A percentile compares a stretch with the other conserved stretches of the same genome.
Evolutionary conservation across 495 filamentous ascomycete genomes (phyloP).

Genomic region (Aspergillus nidulans): DNA sequence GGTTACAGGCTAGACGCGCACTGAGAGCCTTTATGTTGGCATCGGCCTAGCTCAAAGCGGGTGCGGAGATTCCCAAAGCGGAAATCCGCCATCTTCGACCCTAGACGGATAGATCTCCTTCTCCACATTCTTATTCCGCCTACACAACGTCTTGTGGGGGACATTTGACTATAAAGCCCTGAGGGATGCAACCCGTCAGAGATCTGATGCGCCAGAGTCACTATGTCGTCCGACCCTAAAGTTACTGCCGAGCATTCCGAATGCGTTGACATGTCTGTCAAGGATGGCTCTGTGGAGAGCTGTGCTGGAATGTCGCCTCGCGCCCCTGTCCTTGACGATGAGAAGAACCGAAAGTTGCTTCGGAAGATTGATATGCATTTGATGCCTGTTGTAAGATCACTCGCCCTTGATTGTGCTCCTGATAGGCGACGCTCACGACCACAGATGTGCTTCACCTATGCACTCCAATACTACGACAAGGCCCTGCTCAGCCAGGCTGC

Average conservation of each 20-base stretch:
- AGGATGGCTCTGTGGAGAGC: neutral
- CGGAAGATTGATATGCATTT: constrained; percentile 11
- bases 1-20: no score
- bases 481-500: constrained; percentile 10
- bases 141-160: no score
- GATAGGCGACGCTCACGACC: neutral
- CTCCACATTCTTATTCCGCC: neutral
- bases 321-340: constrained; percentile 2
- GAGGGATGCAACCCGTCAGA: no score
- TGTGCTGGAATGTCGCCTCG: no score
- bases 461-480: constrained; percentile 13
- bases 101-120: neutral
- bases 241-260: no score
- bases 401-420: no score
- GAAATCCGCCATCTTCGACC: neutral
- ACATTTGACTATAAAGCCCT: no score
- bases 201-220: no score
- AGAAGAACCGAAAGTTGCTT: constrained; percentile 10
- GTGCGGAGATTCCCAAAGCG: neutral
- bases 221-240: no score
- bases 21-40: no score
- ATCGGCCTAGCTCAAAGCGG: no score
- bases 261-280: no score
- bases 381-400: constrained; percentile 9
- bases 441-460: constrained; percentile 10